Percentiles rank a stretch among this genome's conserved stretches.
Evolutionary conservation across 208 protist species (phyloP).

Genomic region (Herpetomonas samuelpessoai): DNA sequence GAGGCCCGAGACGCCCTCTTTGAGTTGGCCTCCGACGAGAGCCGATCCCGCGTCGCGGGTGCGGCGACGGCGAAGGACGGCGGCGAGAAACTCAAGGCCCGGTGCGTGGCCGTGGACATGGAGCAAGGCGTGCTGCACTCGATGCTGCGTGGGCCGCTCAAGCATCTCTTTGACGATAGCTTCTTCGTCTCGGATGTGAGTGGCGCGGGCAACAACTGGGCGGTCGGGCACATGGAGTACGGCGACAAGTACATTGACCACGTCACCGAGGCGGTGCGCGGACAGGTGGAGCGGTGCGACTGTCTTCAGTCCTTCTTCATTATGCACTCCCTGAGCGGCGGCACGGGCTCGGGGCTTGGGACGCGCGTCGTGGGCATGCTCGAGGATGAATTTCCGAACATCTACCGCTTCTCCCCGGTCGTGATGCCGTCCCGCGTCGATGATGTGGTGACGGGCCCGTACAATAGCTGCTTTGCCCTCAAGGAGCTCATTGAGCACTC

Average conservation of each 20-base stretch:
- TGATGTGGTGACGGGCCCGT: conserved; percentile 95
- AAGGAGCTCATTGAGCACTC: conserved; percentile 92
- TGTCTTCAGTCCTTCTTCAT: conserved; percentile 95
- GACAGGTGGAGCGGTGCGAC: conserved; percentile 92
- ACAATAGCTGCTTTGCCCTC: conserved; percentile 94
- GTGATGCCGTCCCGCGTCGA: conserved; percentile 92
- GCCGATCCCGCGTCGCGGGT: neutral
- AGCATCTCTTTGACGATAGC: conserved; percentile 85
- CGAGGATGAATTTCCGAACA: conserved; percentile 92
- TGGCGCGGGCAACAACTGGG: conserved; percentile 94
- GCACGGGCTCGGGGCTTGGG: conserved; percentile 95
- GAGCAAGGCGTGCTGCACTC: conserved; percentile 92
- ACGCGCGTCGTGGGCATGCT: conserved; percentile 91
- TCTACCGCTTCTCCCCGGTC: conserved; percentile 86
- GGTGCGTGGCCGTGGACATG: conserved; percentile 96
- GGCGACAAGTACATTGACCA: conserved; percentile 84
- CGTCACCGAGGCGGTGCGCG: conserved; percentile 84
- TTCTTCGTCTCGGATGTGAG: conserved; percentile 90
- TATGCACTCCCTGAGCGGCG: conserved; percentile 95
- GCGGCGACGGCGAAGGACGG: conserved; percentile 1
- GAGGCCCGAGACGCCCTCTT: conserved; percentile 84
- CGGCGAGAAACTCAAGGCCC: conserved; percentile 61
- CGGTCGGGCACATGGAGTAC: conserved; percentile 92
- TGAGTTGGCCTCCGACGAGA: neutral
- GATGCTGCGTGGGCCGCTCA: conserved; percentile 79